A percentile compares a stretch with the other conserved stretches of the same genome.
Evolutionary conservation across 2,329 filamentous ascomycete species (phyloP).

Genomic region (Ceratocystis albifundus): DNA sequence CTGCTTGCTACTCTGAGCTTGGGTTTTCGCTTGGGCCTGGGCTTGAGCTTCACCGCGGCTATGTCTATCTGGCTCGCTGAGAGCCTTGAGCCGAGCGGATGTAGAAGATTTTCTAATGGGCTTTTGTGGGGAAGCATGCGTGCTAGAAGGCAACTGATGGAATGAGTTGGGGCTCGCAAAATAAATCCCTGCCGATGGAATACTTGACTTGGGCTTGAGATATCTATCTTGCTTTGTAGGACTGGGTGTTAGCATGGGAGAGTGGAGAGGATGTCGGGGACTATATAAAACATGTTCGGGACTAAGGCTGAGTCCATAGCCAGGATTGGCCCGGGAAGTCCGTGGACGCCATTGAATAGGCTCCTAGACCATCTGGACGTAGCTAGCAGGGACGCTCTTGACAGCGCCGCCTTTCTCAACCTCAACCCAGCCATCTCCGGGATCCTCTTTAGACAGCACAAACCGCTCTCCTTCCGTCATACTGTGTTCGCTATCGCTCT

Average conservation of each 20-base stretch:
- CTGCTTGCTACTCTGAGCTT: background rate
- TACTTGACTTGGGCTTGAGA: background rate
- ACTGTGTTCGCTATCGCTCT: conserved; percentile 74
- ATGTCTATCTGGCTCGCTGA: background rate
- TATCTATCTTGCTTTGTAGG: background rate
- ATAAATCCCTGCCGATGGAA: background rate
- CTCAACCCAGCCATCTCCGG: conserved; percentile 91
- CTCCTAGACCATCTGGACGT: conserved; percentile 62
- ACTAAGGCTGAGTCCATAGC: conserved; percentile 7
- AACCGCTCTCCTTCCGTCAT: conserved; percentile 89
- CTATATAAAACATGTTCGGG: conserved; percentile 17
- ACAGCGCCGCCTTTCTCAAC: conserved; percentile 82
- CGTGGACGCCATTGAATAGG: conserved; percentile 18
- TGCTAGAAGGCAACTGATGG: background rate
- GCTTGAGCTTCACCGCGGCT: background rate
- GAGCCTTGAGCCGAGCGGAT: background rate
- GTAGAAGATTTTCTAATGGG: background rate
- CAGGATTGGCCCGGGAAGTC: conserved; percentile 13
- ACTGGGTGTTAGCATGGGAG: background rate
- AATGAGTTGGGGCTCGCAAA: background rate
- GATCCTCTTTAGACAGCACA: conserved; percentile 75
- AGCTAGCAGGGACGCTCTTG: conserved; percentile 87
- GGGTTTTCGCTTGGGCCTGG: too few relatives aligned
- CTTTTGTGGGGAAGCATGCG: background rate
- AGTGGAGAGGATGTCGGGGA: conserved; percentile 7